Evolutionary conservation across 2,329 filamentous ascomycete species (phyloP).

Genomic region (Fusarium robinianum): DNA sequence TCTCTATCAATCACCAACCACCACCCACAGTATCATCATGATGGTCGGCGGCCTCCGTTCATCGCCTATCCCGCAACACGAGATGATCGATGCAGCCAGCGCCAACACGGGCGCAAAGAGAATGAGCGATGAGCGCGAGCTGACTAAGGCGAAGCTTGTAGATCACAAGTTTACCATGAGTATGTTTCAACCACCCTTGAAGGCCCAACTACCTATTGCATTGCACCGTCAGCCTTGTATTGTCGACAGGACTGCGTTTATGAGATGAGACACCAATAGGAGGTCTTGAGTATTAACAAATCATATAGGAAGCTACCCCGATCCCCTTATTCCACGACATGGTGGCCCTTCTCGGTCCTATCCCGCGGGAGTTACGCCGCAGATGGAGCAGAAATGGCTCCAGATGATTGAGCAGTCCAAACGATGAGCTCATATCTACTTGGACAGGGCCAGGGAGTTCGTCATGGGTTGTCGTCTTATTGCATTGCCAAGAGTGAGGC

Average conservation of each 20-base stretch:
- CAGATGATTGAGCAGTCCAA: slow-evolving; percentile 37
- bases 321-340: slow-evolving; percentile 51
- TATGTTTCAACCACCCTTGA: slow-evolving; percentile 35
- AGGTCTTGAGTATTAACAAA: slow-evolving; percentile 24
- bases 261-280: too few relatives aligned
- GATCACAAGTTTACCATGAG: slow-evolving; percentile 54
- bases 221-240: too few relatives aligned
- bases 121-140: slow-evolving; percentile 50
- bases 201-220: background rate
- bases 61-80: slow-evolving; percentile 26
- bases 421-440: slow-evolving; percentile 3
- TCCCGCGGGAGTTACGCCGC: slow-evolving; percentile 46
- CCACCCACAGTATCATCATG: background rate
- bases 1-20: too few relatives aligned
- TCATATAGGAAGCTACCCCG: slow-evolving; percentile 43
- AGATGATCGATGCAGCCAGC: slow-evolving; percentile 27
- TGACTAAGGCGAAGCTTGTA: slow-evolving; percentile 43
- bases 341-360: slow-evolving; percentile 40
- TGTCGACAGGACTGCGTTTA: too few relatives aligned
- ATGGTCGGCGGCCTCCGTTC: slow-evolving; percentile 32
- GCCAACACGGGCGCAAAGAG: slow-evolving; percentile 42
- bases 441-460: background rate
- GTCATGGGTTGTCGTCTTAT: background rate
- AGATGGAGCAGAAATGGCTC: slow-evolving; percentile 48
- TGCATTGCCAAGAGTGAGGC: too few relatives aligned